Evolutionary conservation across 2,329 filamentous ascomycete genomes (phyloP).

Genomic region (Venturia effusa): DNA sequence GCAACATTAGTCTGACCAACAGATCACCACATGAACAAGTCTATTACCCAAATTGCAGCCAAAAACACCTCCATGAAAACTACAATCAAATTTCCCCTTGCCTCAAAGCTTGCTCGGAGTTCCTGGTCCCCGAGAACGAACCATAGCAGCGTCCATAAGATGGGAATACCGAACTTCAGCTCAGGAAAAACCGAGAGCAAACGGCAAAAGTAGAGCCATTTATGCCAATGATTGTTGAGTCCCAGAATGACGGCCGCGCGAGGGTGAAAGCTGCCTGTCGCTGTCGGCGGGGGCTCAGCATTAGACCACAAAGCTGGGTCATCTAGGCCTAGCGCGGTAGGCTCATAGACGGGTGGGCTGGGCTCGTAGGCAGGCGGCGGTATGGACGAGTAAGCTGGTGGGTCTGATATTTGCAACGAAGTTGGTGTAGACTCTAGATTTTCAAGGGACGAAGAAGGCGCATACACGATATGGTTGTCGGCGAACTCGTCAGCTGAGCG

Average conservation of each 20-base stretch:
- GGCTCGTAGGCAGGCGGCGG: constrained; percentile 6
- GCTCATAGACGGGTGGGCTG: not conserved
- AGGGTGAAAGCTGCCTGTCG: constrained; percentile 8
- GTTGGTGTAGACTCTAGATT: not conserved
- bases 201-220: constrained; percentile 11
- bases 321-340: not conserved
- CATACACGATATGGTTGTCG: not conserved
- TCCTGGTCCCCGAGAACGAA: constrained; percentile 1
- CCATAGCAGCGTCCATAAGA: constrained; percentile 4
- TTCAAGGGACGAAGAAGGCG: not conserved
- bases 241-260: constrained; percentile 10
- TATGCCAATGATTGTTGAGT: constrained; percentile 10
- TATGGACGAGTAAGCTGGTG: constrained; percentile 2
- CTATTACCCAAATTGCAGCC: constrained; percentile 5
- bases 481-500: constrained; percentile 8
- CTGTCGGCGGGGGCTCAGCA: constrained; percentile 2
- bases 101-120: not conserved
- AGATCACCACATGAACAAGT: not conserved
- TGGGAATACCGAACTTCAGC: constrained; percentile 10
- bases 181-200: constrained; percentile 8
- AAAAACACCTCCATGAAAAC: constrained; percentile 7
- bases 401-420: not conserved
- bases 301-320: not conserved
- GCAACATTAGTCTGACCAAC: not conserved
- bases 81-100: not conserved